Conservation (phyloP, 2,329 filamentous ascomycete species). For the Exutisphaerella laricina region DNA sequence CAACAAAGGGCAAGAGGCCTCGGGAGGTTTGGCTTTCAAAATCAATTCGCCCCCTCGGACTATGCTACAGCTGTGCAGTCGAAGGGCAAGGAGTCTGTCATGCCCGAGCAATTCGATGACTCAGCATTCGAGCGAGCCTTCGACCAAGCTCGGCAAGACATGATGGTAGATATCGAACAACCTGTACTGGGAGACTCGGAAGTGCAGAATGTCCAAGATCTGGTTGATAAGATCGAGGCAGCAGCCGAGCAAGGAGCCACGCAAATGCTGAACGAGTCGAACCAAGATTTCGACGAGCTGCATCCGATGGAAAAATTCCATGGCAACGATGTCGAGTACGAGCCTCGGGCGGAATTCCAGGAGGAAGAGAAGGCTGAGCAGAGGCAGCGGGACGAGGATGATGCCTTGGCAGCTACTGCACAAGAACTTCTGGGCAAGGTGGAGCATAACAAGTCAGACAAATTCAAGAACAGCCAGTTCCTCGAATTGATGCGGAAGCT, state of each 20-base stretch:
- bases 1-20: slow-evolving; percentile 28
- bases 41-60: slow-evolving; percentile 23
- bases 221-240: slow-evolving; percentile 19
- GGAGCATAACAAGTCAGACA: slow-evolving; percentile 60
- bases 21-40: slow-evolving; percentile 27
- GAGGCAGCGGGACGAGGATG: slow-evolving; percentile 42
- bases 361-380: slow-evolving; percentile 14
- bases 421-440: slow-evolving; percentile 65
- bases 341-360: slow-evolving; percentile 7
- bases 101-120: slow-evolving; percentile 45
- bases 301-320: slow-evolving; percentile 13
- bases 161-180: slow-evolving; percentile 26
- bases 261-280: slow-evolving; percentile 18
- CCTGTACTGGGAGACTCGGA: slow-evolving; percentile 19
- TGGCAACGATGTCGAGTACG: slow-evolving; percentile 14
- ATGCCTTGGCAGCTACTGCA: slow-evolving; percentile 68
- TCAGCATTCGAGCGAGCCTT: slow-evolving; percentile 53
- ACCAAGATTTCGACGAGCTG: slow-evolving; percentile 17
- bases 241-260: slow-evolving; percentile 16
- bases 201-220: slow-evolving; percentile 9
- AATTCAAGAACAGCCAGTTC: slow-evolving; percentile 75
- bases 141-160: slow-evolving; percentile 42
- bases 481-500: slow-evolving; percentile 70
- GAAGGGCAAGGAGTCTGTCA: slow-evolving; percentile 32
- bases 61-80: slow-evolving; percentile 16